Conservation (phyloP, 1,139 yeast species). For the Nakaseomyces glabratus region DNA sequence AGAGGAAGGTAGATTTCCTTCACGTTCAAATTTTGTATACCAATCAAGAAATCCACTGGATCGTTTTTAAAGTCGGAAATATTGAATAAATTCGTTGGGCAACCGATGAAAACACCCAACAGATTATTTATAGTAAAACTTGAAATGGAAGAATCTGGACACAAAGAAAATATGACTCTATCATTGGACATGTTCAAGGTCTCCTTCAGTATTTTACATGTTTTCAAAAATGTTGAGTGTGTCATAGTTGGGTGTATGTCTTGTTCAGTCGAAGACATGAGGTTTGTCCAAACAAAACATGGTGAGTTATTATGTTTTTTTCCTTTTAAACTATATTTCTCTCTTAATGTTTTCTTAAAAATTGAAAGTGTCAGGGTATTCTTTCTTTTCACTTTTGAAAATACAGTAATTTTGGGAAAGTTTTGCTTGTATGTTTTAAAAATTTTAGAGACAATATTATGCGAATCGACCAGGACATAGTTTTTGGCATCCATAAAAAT, state of each 20-base stretch:
- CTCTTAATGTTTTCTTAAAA: conserved; percentile 17
- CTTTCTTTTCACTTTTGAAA: conserved; percentile 28
- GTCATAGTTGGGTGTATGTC: conserved; percentile 31
- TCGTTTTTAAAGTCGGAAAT: conserved; percentile 71
- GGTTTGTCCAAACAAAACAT: conserved; percentile 33
- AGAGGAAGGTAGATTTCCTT: conserved; percentile 21
- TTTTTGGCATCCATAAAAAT: conserved; percentile 74
- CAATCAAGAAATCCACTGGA: conserved; percentile 63
- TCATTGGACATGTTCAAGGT: conserved; percentile 75
- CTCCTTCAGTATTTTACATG: conserved; percentile 85
- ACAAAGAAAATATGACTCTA: conserved; percentile 75
- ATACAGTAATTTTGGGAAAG: conserved; percentile 27
- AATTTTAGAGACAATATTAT: conserved; percentile 25
- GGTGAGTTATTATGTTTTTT: conserved; percentile 17
- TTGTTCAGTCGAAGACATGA: conserved; percentile 18
- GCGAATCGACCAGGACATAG: conserved; percentile 61
- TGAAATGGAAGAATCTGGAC: conserved; percentile 72
- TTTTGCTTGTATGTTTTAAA: conserved; percentile 39
- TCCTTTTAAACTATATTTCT: conserved; percentile 18
- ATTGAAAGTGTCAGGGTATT: conserved; percentile 15
- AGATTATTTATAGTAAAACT: conserved; percentile 81
- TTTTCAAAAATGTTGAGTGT: conserved; percentile 59
- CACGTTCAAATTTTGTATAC: conserved; percentile 68
- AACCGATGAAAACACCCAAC: conserved; percentile 78
- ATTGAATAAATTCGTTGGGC: conserved; percentile 72